These are phyloP conservation scores for Suillus bovinus DNA, from an alignment of 768 basidiomycete genomes.

Conservation along the genomic window DNA sequence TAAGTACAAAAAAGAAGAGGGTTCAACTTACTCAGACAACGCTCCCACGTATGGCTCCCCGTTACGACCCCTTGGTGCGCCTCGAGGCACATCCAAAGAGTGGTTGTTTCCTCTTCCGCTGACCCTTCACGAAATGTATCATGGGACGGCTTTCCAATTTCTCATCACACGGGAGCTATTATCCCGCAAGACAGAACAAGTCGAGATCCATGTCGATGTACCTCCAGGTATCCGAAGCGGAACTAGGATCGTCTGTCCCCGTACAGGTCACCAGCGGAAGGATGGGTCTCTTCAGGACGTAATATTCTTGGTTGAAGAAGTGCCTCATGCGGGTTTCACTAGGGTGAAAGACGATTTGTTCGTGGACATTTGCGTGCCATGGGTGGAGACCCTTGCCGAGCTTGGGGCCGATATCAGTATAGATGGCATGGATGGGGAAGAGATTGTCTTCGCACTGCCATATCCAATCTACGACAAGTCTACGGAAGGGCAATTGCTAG, in stretches of 20 bases:
- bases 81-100: constrained; percentile 47
- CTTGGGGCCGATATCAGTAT: constrained; percentile 52
- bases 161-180: constrained; percentile 58
- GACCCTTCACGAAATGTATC: constrained; percentile 61
- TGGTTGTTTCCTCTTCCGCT: constrained; percentile 68
- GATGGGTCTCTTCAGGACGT: constrained; percentile 62
- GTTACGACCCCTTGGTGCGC: constrained; percentile 41
- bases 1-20: constrained; percentile 8
- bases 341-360: constrained; percentile 59
- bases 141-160: constrained; percentile 56
- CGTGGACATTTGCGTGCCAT: constrained; percentile 54
- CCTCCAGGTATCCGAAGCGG: constrained; percentile 63
- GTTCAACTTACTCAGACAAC: constrained; percentile 17
- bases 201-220: constrained; percentile 60
- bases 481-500: constrained; percentile 48
- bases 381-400: constrained; percentile 49
- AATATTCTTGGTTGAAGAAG: constrained; percentile 63
- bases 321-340: constrained; percentile 55
- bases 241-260: constrained; percentile 58
- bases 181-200: constrained; percentile 48
- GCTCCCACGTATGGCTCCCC: constrained; percentile 36
- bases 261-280: constrained; percentile 66
- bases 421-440: constrained; percentile 58
- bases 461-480: constrained; percentile 49
- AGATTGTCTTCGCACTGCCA: constrained; percentile 51